Percentiles rank a stretch among this genome's conserved stretches.
These are phyloP conservation scores for Blumeriella jaapii DNA, from an alignment of 2,329 filamentous ascomycete genomes.

Conservation along the genomic window DNA sequence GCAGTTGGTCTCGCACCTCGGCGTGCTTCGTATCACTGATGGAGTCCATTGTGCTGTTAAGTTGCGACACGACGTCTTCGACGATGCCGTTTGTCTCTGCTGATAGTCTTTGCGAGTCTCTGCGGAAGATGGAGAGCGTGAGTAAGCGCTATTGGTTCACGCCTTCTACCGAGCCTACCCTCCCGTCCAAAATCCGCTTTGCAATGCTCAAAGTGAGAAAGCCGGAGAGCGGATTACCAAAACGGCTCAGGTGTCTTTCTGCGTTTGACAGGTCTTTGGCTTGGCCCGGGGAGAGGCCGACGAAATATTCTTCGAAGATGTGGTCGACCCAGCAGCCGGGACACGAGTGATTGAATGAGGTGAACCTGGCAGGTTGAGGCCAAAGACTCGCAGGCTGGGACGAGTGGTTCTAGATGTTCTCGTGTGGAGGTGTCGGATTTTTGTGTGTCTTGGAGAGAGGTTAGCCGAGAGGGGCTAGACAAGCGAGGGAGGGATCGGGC, in stretches of 20 bases:
- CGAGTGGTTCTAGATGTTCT: conserved; percentile 35
- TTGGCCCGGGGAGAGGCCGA: conserved; percentile 46
- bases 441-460: conserved; percentile 32
- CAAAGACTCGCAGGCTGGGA: conserved; percentile 47
- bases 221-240: conserved; percentile 16
- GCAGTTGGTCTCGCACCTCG: conserved; percentile 40
- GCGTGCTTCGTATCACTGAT: conserved; percentile 29
- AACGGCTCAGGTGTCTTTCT: conserved; percentile 18
- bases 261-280: conserved; percentile 34
- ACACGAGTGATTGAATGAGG: conserved; percentile 50
- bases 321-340: conserved; percentile 46
- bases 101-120: conserved; percentile 38
- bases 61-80: conserved; percentile 33
- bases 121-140: conserved; percentile 48
- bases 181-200: conserved; percentile 2
- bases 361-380: conserved; percentile 45
- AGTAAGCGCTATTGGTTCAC: conserved; percentile 56
- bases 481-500: not conserved
- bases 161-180: conserved; percentile 35
- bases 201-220: not conserved
- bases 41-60: conserved; percentile 38
- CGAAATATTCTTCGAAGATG: conserved; percentile 52
- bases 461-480: conserved; percentile 6
- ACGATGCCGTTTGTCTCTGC: conserved; percentile 34
- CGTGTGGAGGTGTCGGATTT: conserved; percentile 32